These are phyloP conservation scores for Metschnikowia orientalis DNA, from an alignment of 805 yeast genomes.

Conservation along the genomic window DNA sequence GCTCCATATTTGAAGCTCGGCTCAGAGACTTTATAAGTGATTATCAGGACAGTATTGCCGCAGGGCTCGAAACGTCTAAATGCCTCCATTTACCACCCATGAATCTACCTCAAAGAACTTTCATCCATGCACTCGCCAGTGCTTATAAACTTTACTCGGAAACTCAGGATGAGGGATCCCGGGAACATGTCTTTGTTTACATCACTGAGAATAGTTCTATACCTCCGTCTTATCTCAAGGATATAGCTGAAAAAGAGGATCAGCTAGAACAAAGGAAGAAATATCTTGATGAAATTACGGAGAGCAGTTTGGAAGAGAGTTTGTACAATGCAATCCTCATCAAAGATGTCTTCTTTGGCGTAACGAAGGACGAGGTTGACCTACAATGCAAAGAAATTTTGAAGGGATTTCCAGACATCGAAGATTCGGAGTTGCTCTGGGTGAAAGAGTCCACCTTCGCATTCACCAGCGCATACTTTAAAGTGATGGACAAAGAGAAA, in stretches of 20 bases:
- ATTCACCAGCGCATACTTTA: constrained; percentile 33
- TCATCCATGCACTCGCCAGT: constrained; percentile 64
- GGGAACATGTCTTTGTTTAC: constrained; percentile 63
- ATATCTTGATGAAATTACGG: constrained; percentile 21
- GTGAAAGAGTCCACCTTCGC: constrained; percentile 39
- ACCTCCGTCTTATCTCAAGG: constrained; percentile 46
- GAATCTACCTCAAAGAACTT: constrained; percentile 63
- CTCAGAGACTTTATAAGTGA: constrained; percentile 47
- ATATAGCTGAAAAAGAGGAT: constrained; percentile 29
- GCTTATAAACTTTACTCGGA: constrained; percentile 58
- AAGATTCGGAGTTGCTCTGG: constrained; percentile 35
- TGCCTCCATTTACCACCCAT: constrained; percentile 68
- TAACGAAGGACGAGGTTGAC: constrained; percentile 44
- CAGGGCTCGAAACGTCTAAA: constrained; percentile 23
- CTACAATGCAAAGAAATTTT: constrained; percentile 22
- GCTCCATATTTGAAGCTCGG: constrained; percentile 54
- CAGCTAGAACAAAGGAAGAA: constrained; percentile 21
- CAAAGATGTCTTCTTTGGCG: constrained; percentile 50
- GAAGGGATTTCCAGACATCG: constrained; percentile 20
- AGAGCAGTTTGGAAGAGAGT: constrained; percentile 24
- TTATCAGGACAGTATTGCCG: constrained; percentile 20
- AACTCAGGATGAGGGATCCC: constrained; percentile 80
- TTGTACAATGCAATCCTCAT: constrained; percentile 53
- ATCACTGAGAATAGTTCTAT: constrained; percentile 27
- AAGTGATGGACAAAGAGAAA: constrained; percentile 30